phyloP scores from a whole-genome alignment of 176 grass and related monocot species.

The Oryza glumipatula region DNA sequence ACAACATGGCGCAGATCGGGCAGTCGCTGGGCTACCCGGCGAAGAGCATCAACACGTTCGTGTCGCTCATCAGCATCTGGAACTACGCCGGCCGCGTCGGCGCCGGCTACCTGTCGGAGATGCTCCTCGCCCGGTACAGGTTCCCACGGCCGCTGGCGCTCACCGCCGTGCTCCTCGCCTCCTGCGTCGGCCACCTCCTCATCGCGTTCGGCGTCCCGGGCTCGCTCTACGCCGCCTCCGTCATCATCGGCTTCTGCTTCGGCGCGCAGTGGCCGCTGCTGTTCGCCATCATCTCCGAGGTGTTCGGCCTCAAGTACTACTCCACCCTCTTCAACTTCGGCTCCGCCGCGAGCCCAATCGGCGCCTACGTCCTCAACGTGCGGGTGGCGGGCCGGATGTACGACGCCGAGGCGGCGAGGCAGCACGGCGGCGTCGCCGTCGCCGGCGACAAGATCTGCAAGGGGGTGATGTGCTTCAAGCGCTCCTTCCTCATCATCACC shows the following conservation, averaged over 20 bases:
- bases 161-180: conserved; percentile 64
- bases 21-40: conserved; percentile 74
- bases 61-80: conserved; percentile 92
- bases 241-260: conserved; percentile 90
- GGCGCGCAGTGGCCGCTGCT: conserved; percentile 89
- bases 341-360: conserved; percentile 70
- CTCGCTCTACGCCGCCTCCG: conserved; percentile 71
- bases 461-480: conserved; percentile 47
- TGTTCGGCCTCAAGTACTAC: conserved; percentile 96
- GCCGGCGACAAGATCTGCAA: conserved; percentile 41
- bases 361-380: conserved; percentile 65
- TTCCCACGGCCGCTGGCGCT: conserved; percentile 72
- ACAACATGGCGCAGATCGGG: conserved; percentile 97
- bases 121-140: conserved; percentile 62
- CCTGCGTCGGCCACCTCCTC: conserved; percentile 81
- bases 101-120: conserved; percentile 73
- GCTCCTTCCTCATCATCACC: conserved; percentile 45
- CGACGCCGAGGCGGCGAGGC: conserved; percentile 47
- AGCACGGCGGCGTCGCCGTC: conserved; percentile 31
- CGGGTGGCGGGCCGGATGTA: conserved; percentile 56
- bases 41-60: conserved; percentile 83
- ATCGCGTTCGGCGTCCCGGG: conserved; percentile 74
- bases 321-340: conserved; percentile 95
- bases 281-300: conserved; percentile 91
- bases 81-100: conserved; percentile 90